phyloP scores from a whole-genome alignment of 2,329 filamentous ascomycete species.

The Magnaporthiopsis poae region DNA sequence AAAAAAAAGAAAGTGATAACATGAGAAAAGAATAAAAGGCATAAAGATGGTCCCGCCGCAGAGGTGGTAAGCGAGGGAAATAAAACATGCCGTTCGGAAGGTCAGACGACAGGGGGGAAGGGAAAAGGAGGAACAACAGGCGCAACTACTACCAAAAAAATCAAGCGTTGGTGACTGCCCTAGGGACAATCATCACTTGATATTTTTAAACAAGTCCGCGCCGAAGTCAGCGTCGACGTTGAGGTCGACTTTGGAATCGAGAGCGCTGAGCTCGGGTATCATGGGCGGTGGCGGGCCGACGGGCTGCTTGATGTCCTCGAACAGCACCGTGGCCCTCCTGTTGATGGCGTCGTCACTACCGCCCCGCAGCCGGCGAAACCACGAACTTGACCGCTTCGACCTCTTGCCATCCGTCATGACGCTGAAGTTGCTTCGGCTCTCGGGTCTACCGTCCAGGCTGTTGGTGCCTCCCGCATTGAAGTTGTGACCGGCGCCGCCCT shows the following conservation, averaged over 20 bases:
- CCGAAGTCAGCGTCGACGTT: conserved; percentile 36
- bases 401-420: conserved; percentile 40
- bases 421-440: conserved; percentile 40
- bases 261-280: conserved; percentile 48
- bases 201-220: conserved; percentile 48
- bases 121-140: neutral
- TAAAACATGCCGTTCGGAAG: neutral
- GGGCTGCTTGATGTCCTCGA: conserved; percentile 30
- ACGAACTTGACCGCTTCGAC: conserved; percentile 46
- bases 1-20: neutral
- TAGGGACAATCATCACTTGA: conserved; percentile 32
- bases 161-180: neutral
- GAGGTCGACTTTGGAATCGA: conserved; percentile 39
- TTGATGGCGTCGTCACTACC: conserved; percentile 22
- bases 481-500: conserved; percentile 20
- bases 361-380: conserved; percentile 46
- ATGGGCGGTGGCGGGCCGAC: conserved; percentile 47
- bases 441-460: conserved; percentile 29
- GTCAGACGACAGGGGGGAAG: neutral
- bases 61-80: neutral
- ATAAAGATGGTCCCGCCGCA: neutral
- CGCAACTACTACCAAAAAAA: neutral
- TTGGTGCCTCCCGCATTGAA: conserved; percentile 20
- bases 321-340: conserved; percentile 34
- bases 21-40: neutral